Base-by-base conservation (phyloP, 2,329 filamentous ascomycete species). In the Colletotrichum simmondsii region DNA sequence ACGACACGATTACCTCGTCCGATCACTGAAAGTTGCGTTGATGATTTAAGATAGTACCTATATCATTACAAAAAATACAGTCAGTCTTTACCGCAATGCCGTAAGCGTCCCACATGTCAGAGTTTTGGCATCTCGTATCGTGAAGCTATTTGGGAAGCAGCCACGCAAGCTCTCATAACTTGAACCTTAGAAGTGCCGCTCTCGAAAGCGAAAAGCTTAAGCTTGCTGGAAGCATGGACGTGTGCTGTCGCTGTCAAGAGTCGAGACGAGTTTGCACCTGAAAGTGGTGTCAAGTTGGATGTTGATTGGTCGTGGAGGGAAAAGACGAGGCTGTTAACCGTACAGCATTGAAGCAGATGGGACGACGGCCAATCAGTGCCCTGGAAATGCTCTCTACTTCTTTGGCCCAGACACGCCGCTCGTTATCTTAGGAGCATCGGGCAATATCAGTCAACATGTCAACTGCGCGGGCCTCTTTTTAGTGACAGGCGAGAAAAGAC, bases 31-130 rank as follows among this genome's bases (percentile, higher is more conserved):
- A 22, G 37, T 22, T 14, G 14, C n/a, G n/a, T 57, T 7, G 37
- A 62, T 26, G 24, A 22, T 57, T 5, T 16, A n/a, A 12, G 12
- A 66, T 30, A 32, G 57, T 42, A 16, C 19, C 49, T 46, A 53
- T 46, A 22, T 46, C 37, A 46, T 49, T n/a, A 11, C 5, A 69
- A 63, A 72, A 65, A 67, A 70, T 60, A 56, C 49, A 69, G 56
- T 24, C 68, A 52, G 71, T 72, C 71, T 28, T 70, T 72, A 72
- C 66, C 56, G 66, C 56, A 19, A 22, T 69, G 60, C 46, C 54
- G 46, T 24, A 22, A 19, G 11, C 22, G 66, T 72, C 70, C 64
- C 66, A 60, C 32, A 70, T 70, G 70, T n/a, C n/a, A 46, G 53
- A 69, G 65, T 72, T 68, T 19, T 14, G 37, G 49, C 46, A 14